These are phyloP conservation scores for Boletus insuetus DNA, from an alignment of 768 basidiomycete genomes.

Conservation along the genomic window DNA sequence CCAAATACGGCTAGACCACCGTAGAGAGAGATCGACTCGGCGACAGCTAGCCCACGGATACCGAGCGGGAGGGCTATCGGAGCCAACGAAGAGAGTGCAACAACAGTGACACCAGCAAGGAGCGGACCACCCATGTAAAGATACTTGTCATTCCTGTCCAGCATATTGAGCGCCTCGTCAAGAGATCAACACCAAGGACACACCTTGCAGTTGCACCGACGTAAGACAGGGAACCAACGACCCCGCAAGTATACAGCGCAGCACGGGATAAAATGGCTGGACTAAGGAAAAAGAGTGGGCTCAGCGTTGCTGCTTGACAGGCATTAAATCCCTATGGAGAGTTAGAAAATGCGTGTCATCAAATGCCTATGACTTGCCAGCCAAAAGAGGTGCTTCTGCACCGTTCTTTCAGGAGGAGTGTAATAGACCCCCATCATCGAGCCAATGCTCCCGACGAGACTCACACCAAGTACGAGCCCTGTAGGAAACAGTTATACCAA, in stretches of 20 bases:
- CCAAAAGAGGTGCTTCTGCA: constrained; percentile 82
- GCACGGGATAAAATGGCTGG: constrained; percentile 85
- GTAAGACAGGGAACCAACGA: constrained; percentile 84
- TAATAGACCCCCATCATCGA: constrained; percentile 82
- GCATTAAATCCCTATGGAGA: constrained; percentile 69
- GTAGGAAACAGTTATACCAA: not conserved
- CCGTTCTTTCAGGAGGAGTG: constrained; percentile 71
- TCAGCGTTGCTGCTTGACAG: constrained; percentile 82
- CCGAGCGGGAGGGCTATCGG: constrained; percentile 88
- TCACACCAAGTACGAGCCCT: constrained; percentile 83
- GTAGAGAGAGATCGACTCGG: constrained; percentile 79
- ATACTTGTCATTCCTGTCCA: constrained; percentile 68
- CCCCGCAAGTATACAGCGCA: constrained; percentile 82
- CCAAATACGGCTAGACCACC: constrained; percentile 87
- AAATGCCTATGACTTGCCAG: constrained; percentile 44
- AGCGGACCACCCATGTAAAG: constrained; percentile 85
- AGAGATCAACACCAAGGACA: constrained; percentile 11
- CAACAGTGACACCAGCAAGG: constrained; percentile 84
- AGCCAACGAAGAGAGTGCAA: constrained; percentile 82
- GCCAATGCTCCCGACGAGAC: constrained; percentile 76
- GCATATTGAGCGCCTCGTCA: not conserved
- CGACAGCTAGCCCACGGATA: constrained; percentile 68
- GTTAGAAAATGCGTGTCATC: not conserved
- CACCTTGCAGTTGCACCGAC: constrained; percentile 85
- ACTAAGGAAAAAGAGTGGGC: constrained; percentile 84